Conservation (phyloP, 805 yeast genomes). For the Wickerhamiella qilinensis region DNA sequence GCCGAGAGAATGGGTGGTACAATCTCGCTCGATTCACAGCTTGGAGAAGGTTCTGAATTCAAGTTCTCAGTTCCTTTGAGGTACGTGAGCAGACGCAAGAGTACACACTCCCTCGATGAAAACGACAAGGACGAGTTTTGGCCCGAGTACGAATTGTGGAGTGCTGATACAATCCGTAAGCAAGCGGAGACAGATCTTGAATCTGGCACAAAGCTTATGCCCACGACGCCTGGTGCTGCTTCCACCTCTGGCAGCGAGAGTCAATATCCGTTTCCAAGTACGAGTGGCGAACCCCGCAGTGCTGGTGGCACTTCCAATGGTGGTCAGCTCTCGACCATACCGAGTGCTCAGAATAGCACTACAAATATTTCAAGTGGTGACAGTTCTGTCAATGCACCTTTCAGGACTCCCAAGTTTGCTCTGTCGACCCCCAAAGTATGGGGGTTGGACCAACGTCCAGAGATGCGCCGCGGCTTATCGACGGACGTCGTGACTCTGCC, state of each 20-base stretch:
- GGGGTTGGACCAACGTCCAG: constrained; percentile 3
- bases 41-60: constrained; percentile 76
- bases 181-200: neutral
- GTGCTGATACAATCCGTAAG: constrained; percentile 4
- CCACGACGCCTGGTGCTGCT: neutral
- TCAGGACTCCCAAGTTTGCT: neutral
- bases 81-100: constrained; percentile 4
- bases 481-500: constrained; percentile 4
- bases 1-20: constrained; percentile 87
- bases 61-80: constrained; percentile 43
- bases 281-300: neutral
- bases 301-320: neutral
- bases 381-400: neutral
- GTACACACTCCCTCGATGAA: neutral
- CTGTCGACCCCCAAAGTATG: neutral
- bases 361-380: too few relatives aligned
- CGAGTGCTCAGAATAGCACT: neutral
- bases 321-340: neutral
- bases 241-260: neutral
- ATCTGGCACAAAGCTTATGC: neutral
- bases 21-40: constrained; percentile 50
- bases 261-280: neutral
- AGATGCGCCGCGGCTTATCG: constrained; percentile 5
- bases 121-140: constrained; percentile 2
- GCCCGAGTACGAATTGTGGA: constrained; percentile 10